Conservation (phyloP, 2,329 filamentous ascomycete species). For the Apiospora malaysiana region DNA sequence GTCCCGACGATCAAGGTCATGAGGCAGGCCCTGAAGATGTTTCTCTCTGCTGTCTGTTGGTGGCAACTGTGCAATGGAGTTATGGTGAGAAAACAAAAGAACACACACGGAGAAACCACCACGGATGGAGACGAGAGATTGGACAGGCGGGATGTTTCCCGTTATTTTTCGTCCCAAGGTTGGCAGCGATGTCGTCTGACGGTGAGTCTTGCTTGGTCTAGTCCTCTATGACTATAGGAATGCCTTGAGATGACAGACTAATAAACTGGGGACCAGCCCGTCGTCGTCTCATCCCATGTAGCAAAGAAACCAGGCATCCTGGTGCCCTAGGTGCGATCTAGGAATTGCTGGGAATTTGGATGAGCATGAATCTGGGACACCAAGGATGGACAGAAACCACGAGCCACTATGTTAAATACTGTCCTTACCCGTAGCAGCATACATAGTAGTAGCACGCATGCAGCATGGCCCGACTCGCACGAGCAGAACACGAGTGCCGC, state of each 20-base stretch:
- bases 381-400: background rate
- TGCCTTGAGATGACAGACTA: background rate
- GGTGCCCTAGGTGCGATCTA: background rate
- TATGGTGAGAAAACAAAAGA: background rate
- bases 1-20: background rate
- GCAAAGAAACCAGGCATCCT: conserved; percentile 17
- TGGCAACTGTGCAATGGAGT: background rate
- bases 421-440: background rate
- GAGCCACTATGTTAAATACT: conserved; percentile 14
- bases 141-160: background rate
- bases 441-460: too few relatives aligned
- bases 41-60: background rate
- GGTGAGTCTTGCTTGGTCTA: background rate
- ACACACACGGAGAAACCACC: background rate
- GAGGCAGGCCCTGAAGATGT: background rate
- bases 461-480: too few relatives aligned
- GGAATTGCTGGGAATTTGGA: background rate
- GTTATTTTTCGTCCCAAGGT: background rate
- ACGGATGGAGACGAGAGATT: background rate
- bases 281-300: conserved; percentile 17
- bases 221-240: conserved; percentile 4
- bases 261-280: conserved; percentile 12
- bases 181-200: background rate
- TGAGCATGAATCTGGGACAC: background rate
- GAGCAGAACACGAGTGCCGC: background rate